Conservation (phyloP, 805 yeast genomes). For the Spathaspora passalidarum region DNA sequence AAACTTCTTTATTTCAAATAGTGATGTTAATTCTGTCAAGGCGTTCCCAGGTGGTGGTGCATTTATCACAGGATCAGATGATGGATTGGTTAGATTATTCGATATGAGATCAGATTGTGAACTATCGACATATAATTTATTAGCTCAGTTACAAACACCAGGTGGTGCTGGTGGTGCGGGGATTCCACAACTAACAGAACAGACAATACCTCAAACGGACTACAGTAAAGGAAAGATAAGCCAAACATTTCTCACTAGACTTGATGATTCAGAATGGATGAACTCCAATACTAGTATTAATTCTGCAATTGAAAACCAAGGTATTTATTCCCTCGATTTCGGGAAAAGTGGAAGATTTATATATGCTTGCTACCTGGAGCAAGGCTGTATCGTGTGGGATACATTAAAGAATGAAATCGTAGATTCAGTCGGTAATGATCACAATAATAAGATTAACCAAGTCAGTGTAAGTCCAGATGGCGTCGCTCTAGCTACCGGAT, state of each 20-base stretch:
- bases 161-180: not conserved
- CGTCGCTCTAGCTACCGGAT: slow-evolving; percentile 66
- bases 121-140: slow-evolving; percentile 44
- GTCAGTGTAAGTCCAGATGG: slow-evolving; percentile 75
- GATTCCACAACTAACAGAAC: slow-evolving; percentile 5
- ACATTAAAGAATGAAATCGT: slow-evolving; percentile 59
- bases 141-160: not conserved
- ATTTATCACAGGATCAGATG: slow-evolving; percentile 76
- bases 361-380: slow-evolving; percentile 73
- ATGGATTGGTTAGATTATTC: slow-evolving; percentile 64
- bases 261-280: not conserved
- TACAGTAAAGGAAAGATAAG: slow-evolving; percentile 3
- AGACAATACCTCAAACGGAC: not conserved
- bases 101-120: slow-evolving; percentile 79
- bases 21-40: slow-evolving; percentile 60
- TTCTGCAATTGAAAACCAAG: slow-evolving; percentile 53
- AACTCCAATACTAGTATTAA: slow-evolving; percentile 4
- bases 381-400: slow-evolving; percentile 79
- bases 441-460: slow-evolving; percentile 53
- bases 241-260: not conserved
- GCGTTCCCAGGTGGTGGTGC: slow-evolving; percentile 71
- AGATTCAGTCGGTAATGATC: slow-evolving; percentile 50
- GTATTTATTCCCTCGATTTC: slow-evolving; percentile 69
- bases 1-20: slow-evolving; percentile 51
- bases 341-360: slow-evolving; percentile 72